Evolutionary conservation across 306 rosid species (phyloP).

Genomic region (Casuarina glauca): DNA sequence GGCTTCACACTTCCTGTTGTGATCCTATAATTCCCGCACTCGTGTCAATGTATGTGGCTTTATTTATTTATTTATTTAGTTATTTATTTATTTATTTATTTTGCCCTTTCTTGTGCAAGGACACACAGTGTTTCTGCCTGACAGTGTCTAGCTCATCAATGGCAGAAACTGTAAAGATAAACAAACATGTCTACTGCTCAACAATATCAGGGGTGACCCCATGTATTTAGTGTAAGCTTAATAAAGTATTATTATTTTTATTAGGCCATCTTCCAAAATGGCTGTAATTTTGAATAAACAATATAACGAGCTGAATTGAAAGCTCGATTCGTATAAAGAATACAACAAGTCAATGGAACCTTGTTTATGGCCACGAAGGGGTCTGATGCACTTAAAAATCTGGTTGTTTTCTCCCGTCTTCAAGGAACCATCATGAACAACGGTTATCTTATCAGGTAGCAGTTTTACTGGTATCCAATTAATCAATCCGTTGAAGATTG

Average conservation of each 20-base stretch:
- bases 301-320: constrained; percentile 22
- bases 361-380: constrained; percentile 10
- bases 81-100: no score
- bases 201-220: neutral
- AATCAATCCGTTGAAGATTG: constrained; percentile 83
- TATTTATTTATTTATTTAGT: no score
- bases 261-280: neutral
- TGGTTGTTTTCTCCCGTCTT: neutral
- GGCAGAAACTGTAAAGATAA: neutral
- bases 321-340: constrained; percentile 14
- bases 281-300: constrained; percentile 16
- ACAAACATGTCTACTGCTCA: constrained; percentile 4
- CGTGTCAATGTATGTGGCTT: no score
- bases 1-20: no score
- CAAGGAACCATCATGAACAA: neutral
- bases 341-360: constrained; percentile 20
- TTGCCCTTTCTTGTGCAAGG: no score
- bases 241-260: neutral
- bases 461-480: neutral
- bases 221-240: constrained; percentile 15
- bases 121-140: neutral
- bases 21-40: no score
- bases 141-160: neutral
- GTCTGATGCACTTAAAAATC: constrained; percentile 11
- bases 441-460: neutral